These are phyloP conservation scores for Grifola frondosa DNA, from an alignment of 1,284 basidiomycete species.

Conservation along the genomic window DNA sequence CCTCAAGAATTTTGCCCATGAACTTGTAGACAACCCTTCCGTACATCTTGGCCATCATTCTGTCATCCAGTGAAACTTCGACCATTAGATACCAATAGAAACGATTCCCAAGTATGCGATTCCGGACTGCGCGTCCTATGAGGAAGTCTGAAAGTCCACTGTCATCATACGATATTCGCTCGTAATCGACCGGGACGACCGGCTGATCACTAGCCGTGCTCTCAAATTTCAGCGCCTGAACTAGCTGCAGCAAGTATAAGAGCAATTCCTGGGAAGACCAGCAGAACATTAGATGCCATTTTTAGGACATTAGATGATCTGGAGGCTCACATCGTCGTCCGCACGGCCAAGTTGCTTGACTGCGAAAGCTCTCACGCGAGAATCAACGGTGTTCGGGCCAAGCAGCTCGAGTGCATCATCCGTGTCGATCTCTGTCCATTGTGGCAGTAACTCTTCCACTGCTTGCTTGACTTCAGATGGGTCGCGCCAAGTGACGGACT, in stretches of 20 bases:
- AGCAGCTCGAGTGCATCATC: slow-evolving; percentile 96
- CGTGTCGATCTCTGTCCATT: slow-evolving; percentile 97
- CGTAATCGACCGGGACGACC: slow-evolving; percentile 62
- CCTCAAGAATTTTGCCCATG: slow-evolving; percentile 84
- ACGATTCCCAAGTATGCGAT: slow-evolving; percentile 85
- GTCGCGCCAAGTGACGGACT: slow-evolving; percentile 97
- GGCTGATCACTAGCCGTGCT: slow-evolving; percentile 69
- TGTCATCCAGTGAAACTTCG: slow-evolving; percentile 80
- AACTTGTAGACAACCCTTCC: slow-evolving; percentile 87
- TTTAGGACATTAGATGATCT: too few species aligned
- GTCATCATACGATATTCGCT: slow-evolving; percentile 77
- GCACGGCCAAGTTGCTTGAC: slow-evolving; percentile 89
- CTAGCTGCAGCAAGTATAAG: slow-evolving; percentile 92
- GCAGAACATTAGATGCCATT: slow-evolving; percentile 1
- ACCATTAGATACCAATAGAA: slow-evolving; percentile 99
- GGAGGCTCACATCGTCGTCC: slow-evolving; percentile 85
- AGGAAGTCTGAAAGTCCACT: slow-evolving; percentile 90
- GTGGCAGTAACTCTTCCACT: slow-evolving; percentile 91
- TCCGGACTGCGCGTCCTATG: slow-evolving; percentile 81
- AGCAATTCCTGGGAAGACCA: slow-evolving; percentile 71
- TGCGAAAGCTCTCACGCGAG: slow-evolving; percentile 90
- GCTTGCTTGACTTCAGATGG: slow-evolving; percentile 96
- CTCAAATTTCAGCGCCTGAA: slow-evolving; percentile 97
- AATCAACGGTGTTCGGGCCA: slow-evolving; percentile 89
- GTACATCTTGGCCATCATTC: slow-evolving; percentile 88